Base-by-base conservation (phyloP, 1,139 yeast genomes). In the Suhomyces chickasaworum region DNA sequence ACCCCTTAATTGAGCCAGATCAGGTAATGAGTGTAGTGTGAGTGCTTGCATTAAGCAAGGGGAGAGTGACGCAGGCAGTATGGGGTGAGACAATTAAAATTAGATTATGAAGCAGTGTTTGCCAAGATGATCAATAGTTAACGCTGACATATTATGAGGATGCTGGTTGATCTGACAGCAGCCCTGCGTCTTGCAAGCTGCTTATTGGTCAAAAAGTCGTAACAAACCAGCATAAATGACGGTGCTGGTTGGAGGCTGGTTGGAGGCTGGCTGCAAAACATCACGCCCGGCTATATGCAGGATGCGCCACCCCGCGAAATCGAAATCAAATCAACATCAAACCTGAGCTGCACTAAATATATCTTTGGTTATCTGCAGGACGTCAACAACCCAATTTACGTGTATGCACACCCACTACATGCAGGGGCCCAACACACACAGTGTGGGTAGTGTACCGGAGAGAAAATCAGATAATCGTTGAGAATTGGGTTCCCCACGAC, bases 11-110 rank as follows among this genome's bases (percentile, higher is more conserved):
- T 13, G 13, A 9, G 9, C 41, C 41, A 37, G 45, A 37, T 38
- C 42, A 34, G 38, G 39, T 17, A 43, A 13, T 9, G n/a, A n/a
- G 17, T 7, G n/a, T 17, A 15, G 33, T 12, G 16, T n/a, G 9
- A 23, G 31, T 32, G 42, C 46, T 43, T 43, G 46, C 42, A 43
- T 21, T 42, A 37, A 41, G 41, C 41, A 37, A 34, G 31, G 25
- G 35, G 22, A 16, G 16, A 15, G 13, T 25, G 31, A 37, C 21
- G 39, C 21, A 35, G 29, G 4, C 20, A 13, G 4, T 16, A 16
- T 31, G 20, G n/a, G 34, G 20, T 9, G 6, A 12, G 9, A 12
- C 18, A 16, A 31, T 13, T 10, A 25, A 25, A n/a, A n/a, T n/a
- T n/a, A n/a, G n/a, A n/a, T n/a, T n/a, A n/a, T n/a, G n/a, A n/a